Conservation (phyloP, 2,329 filamentous ascomycete genomes). For the Chaetoscypha palmicola region DNA sequence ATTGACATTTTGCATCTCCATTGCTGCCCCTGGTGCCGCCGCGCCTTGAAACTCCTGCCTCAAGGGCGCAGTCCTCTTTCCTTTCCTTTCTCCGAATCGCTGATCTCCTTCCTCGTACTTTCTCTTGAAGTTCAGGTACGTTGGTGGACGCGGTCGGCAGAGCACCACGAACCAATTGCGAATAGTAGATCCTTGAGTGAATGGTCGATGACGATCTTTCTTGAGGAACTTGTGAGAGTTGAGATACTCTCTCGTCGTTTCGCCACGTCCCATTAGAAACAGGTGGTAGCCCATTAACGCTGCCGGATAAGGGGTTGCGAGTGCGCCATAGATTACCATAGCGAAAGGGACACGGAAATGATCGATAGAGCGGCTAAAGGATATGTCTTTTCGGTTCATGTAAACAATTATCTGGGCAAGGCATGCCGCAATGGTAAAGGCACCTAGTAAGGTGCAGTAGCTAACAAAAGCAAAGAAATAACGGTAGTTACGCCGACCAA, state of each 20-base stretch:
- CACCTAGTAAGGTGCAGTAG: constrained; percentile 65
- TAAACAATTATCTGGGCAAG: constrained; percentile 77
- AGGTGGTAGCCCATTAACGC: constrained; percentile 84
- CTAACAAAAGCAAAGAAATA: constrained; percentile 94
- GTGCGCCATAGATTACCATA: constrained; percentile 74
- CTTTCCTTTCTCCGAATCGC: constrained; percentile 58
- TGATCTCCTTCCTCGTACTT: constrained; percentile 75
- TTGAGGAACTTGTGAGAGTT: constrained; percentile 94
- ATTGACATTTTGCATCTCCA: constrained; percentile 55
- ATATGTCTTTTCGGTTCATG: constrained; percentile 52
- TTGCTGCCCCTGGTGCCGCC: constrained; percentile 51
- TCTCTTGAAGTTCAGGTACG: constrained; percentile 81
- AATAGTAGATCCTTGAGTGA: constrained; percentile 67
- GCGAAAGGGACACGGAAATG: constrained; percentile 77
- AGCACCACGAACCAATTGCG: constrained; percentile 79
- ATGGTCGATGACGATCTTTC: constrained; percentile 84
- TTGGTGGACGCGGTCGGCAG: constrained; percentile 75
- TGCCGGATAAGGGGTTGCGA: constrained; percentile 72
- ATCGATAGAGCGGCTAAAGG: constrained; percentile 61
- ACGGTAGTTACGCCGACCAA: constrained; percentile 93
- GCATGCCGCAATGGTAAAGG: constrained; percentile 70
- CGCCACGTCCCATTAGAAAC: constrained; percentile 82
- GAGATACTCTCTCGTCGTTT: constrained; percentile 93
- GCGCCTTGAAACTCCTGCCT: constrained; percentile 45
- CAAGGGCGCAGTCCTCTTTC: constrained; percentile 42